Evolutionary conservation across 169 alveolate genomes (phyloP).

Genomic region (Plasmodium coatneyi): DNA sequence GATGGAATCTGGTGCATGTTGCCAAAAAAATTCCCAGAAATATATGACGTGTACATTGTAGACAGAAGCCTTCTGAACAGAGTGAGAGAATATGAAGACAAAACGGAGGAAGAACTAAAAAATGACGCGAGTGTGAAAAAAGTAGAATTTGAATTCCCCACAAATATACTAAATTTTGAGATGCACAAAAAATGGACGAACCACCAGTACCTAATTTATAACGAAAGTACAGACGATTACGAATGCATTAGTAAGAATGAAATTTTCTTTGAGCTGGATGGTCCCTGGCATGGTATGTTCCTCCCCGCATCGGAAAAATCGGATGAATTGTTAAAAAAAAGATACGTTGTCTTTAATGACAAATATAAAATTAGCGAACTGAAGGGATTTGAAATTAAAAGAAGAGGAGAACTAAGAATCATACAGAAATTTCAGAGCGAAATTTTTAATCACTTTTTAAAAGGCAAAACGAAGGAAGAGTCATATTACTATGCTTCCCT

Average conservation of each 20-base stretch:
- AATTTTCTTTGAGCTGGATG: slow-evolving; percentile 98
- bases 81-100: slow-evolving; percentile 57
- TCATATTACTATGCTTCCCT: slow-evolving; percentile 95
- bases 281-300: slow-evolving; percentile 98
- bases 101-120: slow-evolving; percentile 48
- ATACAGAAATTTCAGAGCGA: slow-evolving; percentile 97
- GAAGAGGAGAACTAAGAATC: slow-evolving; percentile 98
- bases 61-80: slow-evolving; percentile 12
- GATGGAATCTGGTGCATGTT: slow-evolving; percentile 99
- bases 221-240: slow-evolving; percentile 80
- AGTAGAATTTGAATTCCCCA: slow-evolving; percentile 91
- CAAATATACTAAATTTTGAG: slow-evolving; percentile 94
- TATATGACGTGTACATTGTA: slow-evolving; percentile 75
- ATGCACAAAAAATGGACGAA: slow-evolving; percentile 97
- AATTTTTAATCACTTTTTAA: slow-evolving; percentile 94
- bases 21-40: slow-evolving; percentile 96
- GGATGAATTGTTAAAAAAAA: slow-evolving; percentile 94
- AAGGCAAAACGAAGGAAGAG: slow-evolving; percentile 94
- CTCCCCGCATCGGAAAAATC: slow-evolving; percentile 98
- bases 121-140: slow-evolving; percentile 51
- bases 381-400: slow-evolving; percentile 97
- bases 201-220: slow-evolving; percentile 92
- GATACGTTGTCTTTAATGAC: slow-evolving; percentile 96
- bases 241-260: slow-evolving; percentile 93
- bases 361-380: slow-evolving; percentile 95